Conservation (phyloP, 805 yeast species). For the Saccharomycodes ludwigii region DNA sequence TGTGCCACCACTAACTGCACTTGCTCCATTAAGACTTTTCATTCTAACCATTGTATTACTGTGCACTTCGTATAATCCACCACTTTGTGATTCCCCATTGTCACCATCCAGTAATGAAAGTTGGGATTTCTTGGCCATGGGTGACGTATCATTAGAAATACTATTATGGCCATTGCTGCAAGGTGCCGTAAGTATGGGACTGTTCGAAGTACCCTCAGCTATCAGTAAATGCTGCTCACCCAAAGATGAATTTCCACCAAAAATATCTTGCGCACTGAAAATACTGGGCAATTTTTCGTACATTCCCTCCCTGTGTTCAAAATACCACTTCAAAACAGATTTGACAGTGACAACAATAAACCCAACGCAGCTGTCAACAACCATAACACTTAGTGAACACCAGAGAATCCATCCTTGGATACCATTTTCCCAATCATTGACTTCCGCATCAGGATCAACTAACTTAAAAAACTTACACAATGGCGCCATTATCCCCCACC, state of each 20-base stretch:
- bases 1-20: constrained; percentile 15
- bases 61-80: constrained; percentile 20
- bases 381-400: constrained; percentile 89
- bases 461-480: constrained; percentile 56
- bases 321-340: constrained; percentile 23
- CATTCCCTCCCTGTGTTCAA: too few relatives aligned
- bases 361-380: constrained; percentile 77
- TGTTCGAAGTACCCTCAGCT: too few relatives aligned
- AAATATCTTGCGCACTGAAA: too few relatives aligned
- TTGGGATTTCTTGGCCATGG: too few relatives aligned
- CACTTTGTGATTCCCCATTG: constrained; percentile 13
- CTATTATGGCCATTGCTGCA: too few relatives aligned
- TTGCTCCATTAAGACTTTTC: too few relatives aligned
- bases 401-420: constrained; percentile 97
- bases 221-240: too few relatives aligned
- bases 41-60: too few relatives aligned
- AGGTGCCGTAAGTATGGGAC: too few relatives aligned
- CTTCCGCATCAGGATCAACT: constrained; percentile 80
- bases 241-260: too few relatives aligned
- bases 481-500: constrained; percentile 92
- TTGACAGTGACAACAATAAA: constrained; percentile 48
- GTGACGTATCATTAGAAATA: too few relatives aligned
- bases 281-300: too few relatives aligned
- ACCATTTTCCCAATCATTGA: constrained; percentile 76
- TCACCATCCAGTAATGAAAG: constrained; percentile 15